Evolutionary conservation across 441 rosid genomes (phyloP), one percentile per base, ranked within the genome.

Genomic region (Viola pubescens): DNA sequence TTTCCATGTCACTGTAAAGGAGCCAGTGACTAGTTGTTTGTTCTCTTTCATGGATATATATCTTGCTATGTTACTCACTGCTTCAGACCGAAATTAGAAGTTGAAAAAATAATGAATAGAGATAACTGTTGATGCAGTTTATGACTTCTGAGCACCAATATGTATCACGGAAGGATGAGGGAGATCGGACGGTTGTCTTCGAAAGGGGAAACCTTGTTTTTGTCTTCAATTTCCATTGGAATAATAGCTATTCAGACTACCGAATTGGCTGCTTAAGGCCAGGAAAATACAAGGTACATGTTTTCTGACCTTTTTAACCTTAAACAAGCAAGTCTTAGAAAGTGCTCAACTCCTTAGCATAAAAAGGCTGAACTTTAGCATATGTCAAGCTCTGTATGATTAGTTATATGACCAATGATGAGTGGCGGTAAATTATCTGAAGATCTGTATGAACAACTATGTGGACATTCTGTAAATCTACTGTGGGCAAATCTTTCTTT

Each of bases 221-320:
- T 48, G 95, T 88, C 66, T 88, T 88, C 73, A 94, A 94, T 70
- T 90, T 94, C 68, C 97, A 94, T 67, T 89, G 97, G 99, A 73
- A 66, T 58, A 86, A 75, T 63, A 94, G 96, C 77, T 94, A 90
- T 73, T 85, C 81, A 11, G 90, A 90, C 72, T 90, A 83, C 75
- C 83, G 85, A 34, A 71, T 94, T 4, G 99, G 99, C 65, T 88
- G 97, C 85, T 67, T 74, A 65, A 79, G 82, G 77, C 78, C 95
- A 11, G 99, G 97, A 62, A 94, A 94, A 69, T 94, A 94, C 75
- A 86, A 86, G 97, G 98, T 94, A 85, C 41, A 8, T 5, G 34
- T 39, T 65, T 26, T 50, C n/a, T 16, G 7, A 16, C 65, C 13
- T 12, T 12, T 19, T 59, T 61, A 37, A 48, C 19, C 37, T 60